Evolutionary conservation across 2,329 filamentous ascomycete species (phyloP), one percentile per base, ranked within the genome.

Genomic region (Acephala macrosclerotiorum): DNA sequence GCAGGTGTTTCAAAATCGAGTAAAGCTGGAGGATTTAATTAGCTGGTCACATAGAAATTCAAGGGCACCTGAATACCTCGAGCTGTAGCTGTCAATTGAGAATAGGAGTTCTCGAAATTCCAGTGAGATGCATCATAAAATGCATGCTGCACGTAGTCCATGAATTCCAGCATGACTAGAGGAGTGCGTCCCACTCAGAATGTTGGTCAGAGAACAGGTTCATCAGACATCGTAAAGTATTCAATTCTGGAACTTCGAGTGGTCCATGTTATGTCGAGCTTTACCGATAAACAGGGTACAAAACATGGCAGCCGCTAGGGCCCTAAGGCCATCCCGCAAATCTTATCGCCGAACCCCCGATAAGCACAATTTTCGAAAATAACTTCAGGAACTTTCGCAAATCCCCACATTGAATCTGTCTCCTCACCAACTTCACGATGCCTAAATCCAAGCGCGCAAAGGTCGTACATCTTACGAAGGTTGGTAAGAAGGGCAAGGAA

Each of bases 381-480:
- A 26, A 53, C 49, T 29, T 53, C 49, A 22, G 38, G 20, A 29
- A 97, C 81, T 18, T 16, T 5, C 35, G 22, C 49, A 35, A 58
- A 22, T 35, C 14, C 33, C 40, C 49, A 66, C 61, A 40, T 60
- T 59, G 18, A 59, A 55, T 29, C 49, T 35, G 53, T 35, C 16
- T n/a, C 40, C n/a, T 35, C 53, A 56, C 14, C 18, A 40, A n/a
- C 26, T 62, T 56, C 66, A 73, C 49, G 61, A 99, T 99, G 96
- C 96, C 96, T 78, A 94, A 96, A 84, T 98, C 96, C 70, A 98
- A 96, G 86, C 92, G 96, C 81, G 87, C 91, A 74, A 95, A 91
- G 81, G 85, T 96, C 80, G 89, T 97, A 73, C 91, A 97, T 84
- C 88, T 97, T 78, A 94, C 94, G 73, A 91, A 96, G 84, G 94